These are phyloP conservation scores for Xylariaceae sp. DNA, from an alignment of 2,329 filamentous ascomycete genomes.

Conservation along the genomic window DNA sequence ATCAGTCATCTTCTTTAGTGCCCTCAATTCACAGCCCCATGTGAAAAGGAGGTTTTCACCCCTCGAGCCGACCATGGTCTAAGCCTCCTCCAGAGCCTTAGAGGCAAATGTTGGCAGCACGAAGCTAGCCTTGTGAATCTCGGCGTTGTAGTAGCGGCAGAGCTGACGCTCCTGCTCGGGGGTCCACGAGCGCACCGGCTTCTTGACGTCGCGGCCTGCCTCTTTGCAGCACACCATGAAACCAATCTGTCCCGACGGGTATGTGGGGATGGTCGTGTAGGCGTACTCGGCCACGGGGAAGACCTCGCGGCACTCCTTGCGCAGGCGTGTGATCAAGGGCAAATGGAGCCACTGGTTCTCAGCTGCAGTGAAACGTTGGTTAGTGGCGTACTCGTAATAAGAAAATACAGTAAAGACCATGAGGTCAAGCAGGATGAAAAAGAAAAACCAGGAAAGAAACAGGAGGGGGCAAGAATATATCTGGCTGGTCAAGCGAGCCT, in stretches of 20 bases:
- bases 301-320: conserved; percentile 94
- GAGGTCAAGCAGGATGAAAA: too few species aligned
- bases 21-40: too few species aligned
- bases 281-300: conserved; percentile 98
- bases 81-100: conserved; percentile 55
- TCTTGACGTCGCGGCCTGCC: conserved; percentile 73
- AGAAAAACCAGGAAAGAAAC: too few species aligned
- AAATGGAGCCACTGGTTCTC: conserved; percentile 99
- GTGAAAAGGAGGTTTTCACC: too few species aligned
- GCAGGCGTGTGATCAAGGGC: conserved; percentile 86
- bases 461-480: too few species aligned
- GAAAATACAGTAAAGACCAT: too few species aligned
- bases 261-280: conserved; percentile 98
- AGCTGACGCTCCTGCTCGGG: conserved; percentile 86
- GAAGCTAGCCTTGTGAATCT: conserved; percentile 94
- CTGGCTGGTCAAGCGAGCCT: too few species aligned
- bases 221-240: conserved; percentile 99
- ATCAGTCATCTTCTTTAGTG: too few species aligned
- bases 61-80: too few species aligned
- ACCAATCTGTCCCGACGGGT: conserved; percentile 97
- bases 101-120: conserved; percentile 90
- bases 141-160: conserved; percentile 95
- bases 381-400: too few species aligned
- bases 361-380: conserved; percentile 50
- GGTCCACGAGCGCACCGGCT: conserved; percentile 76